A percentile compares a stretch with the other conserved stretches of the same genome.
phyloP scores from a whole-genome alignment of 208 protist species.

The Leishmania aethiopica region DNA sequence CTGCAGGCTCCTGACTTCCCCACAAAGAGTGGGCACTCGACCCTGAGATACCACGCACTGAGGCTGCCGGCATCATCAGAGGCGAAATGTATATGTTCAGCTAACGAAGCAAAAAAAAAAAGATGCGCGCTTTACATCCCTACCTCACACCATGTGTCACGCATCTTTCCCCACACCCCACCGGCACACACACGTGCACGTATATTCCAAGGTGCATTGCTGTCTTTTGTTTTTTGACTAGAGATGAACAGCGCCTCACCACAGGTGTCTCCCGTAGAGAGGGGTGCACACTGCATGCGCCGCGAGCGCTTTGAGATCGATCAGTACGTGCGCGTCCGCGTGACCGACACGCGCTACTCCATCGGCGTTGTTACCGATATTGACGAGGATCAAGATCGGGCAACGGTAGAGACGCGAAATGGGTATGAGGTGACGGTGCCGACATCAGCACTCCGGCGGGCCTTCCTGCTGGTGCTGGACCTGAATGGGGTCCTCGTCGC shows the following conservation, averaged over 20 bases:
- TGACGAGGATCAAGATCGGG: conserved; percentile 52
- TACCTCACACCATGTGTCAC: background rate
- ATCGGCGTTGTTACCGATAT: conserved; percentile 79
- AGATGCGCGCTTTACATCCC: background rate
- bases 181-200: background rate
- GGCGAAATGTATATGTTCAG: no score
- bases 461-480: conserved; percentile 88
- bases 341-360: conserved; percentile 61
- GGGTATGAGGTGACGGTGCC: conserved; percentile 82
- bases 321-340: conserved; percentile 87
- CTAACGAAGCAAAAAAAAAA: background rate
- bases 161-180: background rate
- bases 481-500: conserved; percentile 91
- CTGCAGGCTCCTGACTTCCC: no score
- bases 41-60: no score
- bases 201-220: background rate
- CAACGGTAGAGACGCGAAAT: conserved; percentile 74
- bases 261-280: background rate
- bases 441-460: conserved; percentile 58
- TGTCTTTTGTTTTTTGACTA: background rate
- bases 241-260: conserved; percentile 21
- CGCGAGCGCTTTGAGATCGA: conserved; percentile 76
- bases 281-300: conserved; percentile 16
- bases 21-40: no score
- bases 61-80: no score